Conservation (phyloP, 2,329 filamentous ascomycete genomes). For the Aureobasidium pullulans region DNA sequence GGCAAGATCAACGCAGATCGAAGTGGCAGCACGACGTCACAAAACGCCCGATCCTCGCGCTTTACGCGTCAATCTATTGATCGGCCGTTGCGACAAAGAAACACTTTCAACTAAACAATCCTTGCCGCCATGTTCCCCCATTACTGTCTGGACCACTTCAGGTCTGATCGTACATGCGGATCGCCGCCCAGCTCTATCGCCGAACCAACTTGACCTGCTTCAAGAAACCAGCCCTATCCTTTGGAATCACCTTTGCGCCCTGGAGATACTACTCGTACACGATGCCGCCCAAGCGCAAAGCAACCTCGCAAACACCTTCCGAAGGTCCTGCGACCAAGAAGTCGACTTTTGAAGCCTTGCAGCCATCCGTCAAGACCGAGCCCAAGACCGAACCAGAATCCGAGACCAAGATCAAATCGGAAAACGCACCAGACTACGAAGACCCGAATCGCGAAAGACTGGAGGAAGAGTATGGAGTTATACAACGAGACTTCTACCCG, state of each 20-base stretch:
- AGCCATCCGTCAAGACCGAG: constrained; percentile 1
- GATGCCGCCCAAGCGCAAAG: constrained; percentile 31
- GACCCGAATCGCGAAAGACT: constrained; percentile 24
- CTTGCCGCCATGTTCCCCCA: neutral
- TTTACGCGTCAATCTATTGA: neutral
- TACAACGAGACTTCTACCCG: constrained; percentile 64
- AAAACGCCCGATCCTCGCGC: neutral
- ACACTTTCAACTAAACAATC: neutral
- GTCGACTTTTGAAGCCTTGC: neutral
- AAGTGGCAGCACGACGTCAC: neutral
- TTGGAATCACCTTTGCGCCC: neutral
- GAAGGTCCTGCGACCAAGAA: constrained; percentile 20
- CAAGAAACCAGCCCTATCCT: neutral
- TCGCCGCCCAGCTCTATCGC: neutral
- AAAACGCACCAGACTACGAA: constrained; percentile 23
- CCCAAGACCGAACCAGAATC: constrained; percentile 8
- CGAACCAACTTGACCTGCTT: neutral
- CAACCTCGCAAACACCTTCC: constrained; percentile 22
- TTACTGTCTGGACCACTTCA: neutral
- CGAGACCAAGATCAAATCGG: neutral
- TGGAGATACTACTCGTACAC: neutral
- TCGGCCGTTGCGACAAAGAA: constrained; percentile 7
- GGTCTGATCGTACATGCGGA: neutral
- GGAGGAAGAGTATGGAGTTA: constrained; percentile 32
- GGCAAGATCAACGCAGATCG: neutral